A percentile compares a stretch with the other conserved stretches of the same genome.
Conservation (phyloP, 495 filamentous ascomycete genomes). For the Talaromyces liani region DNA sequence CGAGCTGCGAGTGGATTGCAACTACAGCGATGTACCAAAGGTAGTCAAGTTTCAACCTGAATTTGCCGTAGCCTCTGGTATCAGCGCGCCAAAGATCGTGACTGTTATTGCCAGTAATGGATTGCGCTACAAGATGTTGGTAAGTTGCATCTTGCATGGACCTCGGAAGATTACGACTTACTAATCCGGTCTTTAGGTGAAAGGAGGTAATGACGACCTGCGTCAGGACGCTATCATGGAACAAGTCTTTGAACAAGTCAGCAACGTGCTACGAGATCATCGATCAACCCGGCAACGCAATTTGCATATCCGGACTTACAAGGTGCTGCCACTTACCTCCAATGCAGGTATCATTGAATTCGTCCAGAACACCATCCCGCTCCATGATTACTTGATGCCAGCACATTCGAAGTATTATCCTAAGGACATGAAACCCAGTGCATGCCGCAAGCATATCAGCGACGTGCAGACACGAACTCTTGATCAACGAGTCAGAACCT, state of each 20-base stretch:
- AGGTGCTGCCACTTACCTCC: slow-evolving; percentile 80
- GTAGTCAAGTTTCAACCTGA: slow-evolving; percentile 59
- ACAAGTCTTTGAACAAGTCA: slow-evolving; percentile 96
- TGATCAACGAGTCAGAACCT: slow-evolving; percentile 66
- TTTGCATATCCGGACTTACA: slow-evolving; percentile 87
- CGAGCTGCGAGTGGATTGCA: slow-evolving; percentile 57
- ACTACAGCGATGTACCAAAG: slow-evolving; percentile 70
- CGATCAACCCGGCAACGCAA: slow-evolving; percentile 80
- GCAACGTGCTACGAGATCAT: slow-evolving; percentile 76
- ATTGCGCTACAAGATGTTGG: slow-evolving; percentile 72
- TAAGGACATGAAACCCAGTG: slow-evolving; percentile 65
- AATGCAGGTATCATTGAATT: slow-evolving; percentile 95
- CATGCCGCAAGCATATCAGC: slow-evolving; percentile 69
- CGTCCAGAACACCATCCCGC: slow-evolving; percentile 80
- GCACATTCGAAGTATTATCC: slow-evolving; percentile 84
- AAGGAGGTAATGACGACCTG: slow-evolving; percentile 89
- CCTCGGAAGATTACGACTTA: not conserved
- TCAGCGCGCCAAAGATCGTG: slow-evolving; percentile 88
- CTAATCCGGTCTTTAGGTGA: slow-evolving; percentile 47
- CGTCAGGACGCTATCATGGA: slow-evolving; percentile 99
- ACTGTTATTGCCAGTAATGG: slow-evolving; percentile 72
- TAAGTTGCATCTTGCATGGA: slow-evolving; percentile 25
- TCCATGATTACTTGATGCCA: slow-evolving; percentile 85
- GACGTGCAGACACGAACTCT: slow-evolving; percentile 59
- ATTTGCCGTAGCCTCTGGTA: slow-evolving; percentile 79